Conservation (phyloP, 176 grass and related monocot species). For the Otatea glauca region DNA sequence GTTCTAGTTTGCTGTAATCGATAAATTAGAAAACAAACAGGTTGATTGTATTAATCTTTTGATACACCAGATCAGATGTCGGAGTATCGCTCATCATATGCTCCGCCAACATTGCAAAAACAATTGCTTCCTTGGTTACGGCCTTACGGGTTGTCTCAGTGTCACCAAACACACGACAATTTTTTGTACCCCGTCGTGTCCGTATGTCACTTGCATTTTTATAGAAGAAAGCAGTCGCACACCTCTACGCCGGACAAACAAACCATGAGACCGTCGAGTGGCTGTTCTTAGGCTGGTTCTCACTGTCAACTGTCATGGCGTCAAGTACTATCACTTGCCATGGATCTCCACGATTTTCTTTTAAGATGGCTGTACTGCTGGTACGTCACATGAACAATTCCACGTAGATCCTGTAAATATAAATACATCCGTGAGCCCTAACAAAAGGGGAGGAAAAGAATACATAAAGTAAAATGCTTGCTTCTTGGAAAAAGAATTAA, state of each 20-base stretch:
- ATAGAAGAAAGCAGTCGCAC: not conserved
- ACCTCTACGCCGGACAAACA: not conserved
- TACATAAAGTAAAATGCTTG: too few relatives aligned
- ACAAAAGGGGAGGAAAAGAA: too few relatives aligned
- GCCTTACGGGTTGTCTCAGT: not conserved
- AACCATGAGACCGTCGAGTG: not conserved
- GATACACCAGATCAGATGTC: not conserved
- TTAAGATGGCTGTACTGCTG: too few relatives aligned
- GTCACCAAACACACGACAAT: not conserved
- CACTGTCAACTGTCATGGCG: not conserved
- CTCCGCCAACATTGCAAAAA: not conserved
- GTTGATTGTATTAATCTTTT: not conserved
- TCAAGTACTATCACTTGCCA: not conserved
- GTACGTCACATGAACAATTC: too few relatives aligned
- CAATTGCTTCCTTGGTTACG: not conserved
- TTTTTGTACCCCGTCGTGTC: not conserved
- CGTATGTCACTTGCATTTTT: not conserved
- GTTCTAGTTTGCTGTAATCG: not conserved
- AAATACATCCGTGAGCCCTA: too few relatives aligned
- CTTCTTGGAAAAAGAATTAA: too few relatives aligned
- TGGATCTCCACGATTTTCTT: not conserved
- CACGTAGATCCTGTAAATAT: too few relatives aligned
- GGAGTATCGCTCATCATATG: not conserved
- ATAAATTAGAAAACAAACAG: not conserved
- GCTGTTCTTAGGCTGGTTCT: not conserved